phyloP scores from a whole-genome alignment of 1,284 basidiomycete genomes.

The Ustilago tritici region DNA sequence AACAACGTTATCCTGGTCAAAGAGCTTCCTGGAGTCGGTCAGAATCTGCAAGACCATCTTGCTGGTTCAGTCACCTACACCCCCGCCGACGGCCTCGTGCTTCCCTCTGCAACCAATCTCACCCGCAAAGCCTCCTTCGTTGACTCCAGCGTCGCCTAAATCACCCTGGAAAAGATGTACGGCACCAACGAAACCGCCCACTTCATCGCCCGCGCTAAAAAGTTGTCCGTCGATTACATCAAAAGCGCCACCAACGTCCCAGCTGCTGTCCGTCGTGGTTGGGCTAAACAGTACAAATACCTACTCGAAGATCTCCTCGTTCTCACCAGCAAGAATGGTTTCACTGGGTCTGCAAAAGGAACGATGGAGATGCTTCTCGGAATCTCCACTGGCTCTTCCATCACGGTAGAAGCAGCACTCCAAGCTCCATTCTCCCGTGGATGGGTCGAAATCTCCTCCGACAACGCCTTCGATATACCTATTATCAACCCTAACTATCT shows the following conservation, averaged over 20 bases:
- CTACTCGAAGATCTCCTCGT: conserved; percentile 40
- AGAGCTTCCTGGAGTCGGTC: conserved; percentile 73
- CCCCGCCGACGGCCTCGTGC: conserved; percentile 32
- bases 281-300: conserved; percentile 52
- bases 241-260: conserved; percentile 46
- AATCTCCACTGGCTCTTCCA: conserved; percentile 38
- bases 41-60: conserved; percentile 74
- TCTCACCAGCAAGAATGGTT: conserved; percentile 27
- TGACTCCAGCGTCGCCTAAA: conserved; percentile 60
- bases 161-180: conserved; percentile 54
- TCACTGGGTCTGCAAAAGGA: conserved; percentile 41
- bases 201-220: conserved; percentile 36
- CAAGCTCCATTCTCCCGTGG: conserved; percentile 66
- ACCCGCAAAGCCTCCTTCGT: conserved; percentile 54
- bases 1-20: conserved; percentile 71
- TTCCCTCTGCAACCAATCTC: conserved; percentile 36
- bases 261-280: conserved; percentile 39
- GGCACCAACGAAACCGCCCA: conserved; percentile 38
- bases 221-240: conserved; percentile 41
- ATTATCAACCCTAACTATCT: conserved; percentile 63
- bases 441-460: conserved; percentile 51
- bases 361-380: conserved; percentile 62
- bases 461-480: conserved; percentile 53
- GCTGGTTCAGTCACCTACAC: conserved; percentile 44
- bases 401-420: conserved; percentile 56